These are phyloP conservation scores for Pichia terricola DNA, from an alignment of 1,139 yeast species.

Conservation along the genomic window DNA sequence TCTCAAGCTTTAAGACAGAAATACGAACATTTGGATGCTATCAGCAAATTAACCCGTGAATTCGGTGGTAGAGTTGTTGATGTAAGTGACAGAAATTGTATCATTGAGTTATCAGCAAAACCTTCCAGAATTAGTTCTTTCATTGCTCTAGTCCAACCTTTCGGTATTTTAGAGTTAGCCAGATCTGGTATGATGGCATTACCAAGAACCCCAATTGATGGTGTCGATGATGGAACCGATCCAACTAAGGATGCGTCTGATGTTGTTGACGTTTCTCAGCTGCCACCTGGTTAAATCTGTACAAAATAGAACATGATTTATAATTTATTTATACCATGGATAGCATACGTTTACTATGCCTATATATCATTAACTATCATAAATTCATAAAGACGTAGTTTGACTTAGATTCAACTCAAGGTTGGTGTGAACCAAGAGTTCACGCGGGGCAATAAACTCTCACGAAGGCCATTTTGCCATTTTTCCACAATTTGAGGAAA, in stretches of 20 bases:
- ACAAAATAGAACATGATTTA: background rate
- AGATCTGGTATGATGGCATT: slow-evolving; percentile 98
- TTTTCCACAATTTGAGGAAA: no score
- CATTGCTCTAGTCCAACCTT: slow-evolving; percentile 83
- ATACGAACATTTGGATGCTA: slow-evolving; percentile 78
- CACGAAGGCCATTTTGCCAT: no score
- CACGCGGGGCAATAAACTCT: no score
- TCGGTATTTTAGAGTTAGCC: slow-evolving; percentile 92
- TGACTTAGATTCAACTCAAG: no score
- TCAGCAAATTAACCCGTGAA: slow-evolving; percentile 69
- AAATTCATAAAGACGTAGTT: no score
- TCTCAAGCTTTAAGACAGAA: slow-evolving; percentile 92
- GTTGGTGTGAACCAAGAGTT: no score
- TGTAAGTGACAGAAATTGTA: slow-evolving; percentile 86
- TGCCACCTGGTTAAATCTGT: slow-evolving; percentile 78
- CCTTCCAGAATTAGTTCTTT: slow-evolving; percentile 84
- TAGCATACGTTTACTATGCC: background rate
- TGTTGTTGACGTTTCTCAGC: slow-evolving; percentile 66
- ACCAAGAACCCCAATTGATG: slow-evolving; percentile 82
- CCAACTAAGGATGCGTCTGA: slow-evolving; percentile 51
- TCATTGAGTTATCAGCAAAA: slow-evolving; percentile 89
- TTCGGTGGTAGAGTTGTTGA: slow-evolving; percentile 93
- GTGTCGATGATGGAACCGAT: slow-evolving; percentile 31
- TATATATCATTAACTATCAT: background rate
- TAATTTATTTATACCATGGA: background rate